A percentile compares a stretch with the other conserved stretches of the same genome.
These are phyloP conservation scores for Candolleomyces eurysporus DNA, from an alignment of 768 basidiomycete genomes.

Conservation along the genomic window DNA sequence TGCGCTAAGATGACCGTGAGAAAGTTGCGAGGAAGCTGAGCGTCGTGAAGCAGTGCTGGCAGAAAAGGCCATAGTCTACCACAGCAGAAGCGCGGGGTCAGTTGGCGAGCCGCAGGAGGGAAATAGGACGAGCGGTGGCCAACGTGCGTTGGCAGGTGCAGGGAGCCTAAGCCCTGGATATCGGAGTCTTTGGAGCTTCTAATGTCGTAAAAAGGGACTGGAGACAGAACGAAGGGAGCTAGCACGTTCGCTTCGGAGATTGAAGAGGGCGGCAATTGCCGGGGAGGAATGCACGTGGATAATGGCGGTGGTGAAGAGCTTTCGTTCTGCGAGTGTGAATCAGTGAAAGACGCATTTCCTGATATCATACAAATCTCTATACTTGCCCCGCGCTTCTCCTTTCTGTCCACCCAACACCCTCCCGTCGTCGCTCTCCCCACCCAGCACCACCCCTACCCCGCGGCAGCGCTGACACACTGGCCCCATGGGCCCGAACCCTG, in stretches of 20 bases:
- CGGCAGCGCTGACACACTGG: not conserved
- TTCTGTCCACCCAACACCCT: not conserved
- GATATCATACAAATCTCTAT: not conserved
- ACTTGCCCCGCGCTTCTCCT: not conserved
- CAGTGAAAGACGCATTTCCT: not conserved
- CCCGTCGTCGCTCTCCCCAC: not conserved
- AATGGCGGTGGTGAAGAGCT: not conserved
- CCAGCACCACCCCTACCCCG: not conserved
- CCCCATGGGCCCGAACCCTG: constrained; percentile 22
- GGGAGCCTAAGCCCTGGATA: not conserved
- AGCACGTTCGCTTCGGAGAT: constrained; percentile 11
- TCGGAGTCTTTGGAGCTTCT: not conserved
- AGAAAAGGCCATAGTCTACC: not conserved
- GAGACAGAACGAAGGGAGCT: not conserved
- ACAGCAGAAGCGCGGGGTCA: not conserved
- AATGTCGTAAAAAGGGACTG: not conserved
- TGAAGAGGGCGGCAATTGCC: constrained; percentile 1
- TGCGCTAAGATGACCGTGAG: not conserved
- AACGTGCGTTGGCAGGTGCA: not conserved
- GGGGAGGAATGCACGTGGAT: constrained; percentile 12
- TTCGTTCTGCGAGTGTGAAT: not conserved
- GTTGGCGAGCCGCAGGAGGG: not conserved
- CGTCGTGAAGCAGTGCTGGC: not conserved
- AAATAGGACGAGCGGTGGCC: not conserved
- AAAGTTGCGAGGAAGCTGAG: not conserved